Percentiles rank a stretch among this genome's conserved stretches.
These are phyloP conservation scores for Yamadazyma mexicana DNA, from an alignment of 1,139 yeast species.

Conservation along the genomic window DNA sequence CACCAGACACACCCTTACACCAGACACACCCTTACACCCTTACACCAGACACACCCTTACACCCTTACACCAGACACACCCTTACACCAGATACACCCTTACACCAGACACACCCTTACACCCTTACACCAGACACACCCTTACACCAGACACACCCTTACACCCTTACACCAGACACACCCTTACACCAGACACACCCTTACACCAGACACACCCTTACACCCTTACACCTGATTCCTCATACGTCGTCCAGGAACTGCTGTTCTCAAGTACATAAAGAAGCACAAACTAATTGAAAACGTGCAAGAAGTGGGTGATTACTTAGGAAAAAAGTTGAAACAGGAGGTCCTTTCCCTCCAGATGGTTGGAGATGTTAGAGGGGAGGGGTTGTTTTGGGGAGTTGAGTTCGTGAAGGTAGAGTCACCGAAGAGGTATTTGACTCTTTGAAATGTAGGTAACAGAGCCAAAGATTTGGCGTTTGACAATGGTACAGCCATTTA, in stretches of 20 bases:
- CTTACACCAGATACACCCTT: too few species aligned
- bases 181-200: too few species aligned
- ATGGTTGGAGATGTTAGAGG: conserved; percentile 60
- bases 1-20: too few species aligned
- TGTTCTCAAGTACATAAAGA: conserved; percentile 50
- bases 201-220: too few species aligned
- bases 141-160: too few species aligned
- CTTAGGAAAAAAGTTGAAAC: conserved; percentile 38
- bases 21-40: too few species aligned
- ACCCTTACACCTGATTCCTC: too few species aligned
- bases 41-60: too few species aligned
- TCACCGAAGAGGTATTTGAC: conserved; percentile 47
- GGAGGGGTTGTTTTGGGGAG: conserved; percentile 56
- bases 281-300: conserved; percentile 44
- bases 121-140: too few species aligned
- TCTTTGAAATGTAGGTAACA: conserved; percentile 30
- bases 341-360: conserved; percentile 22
- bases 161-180: too few species aligned
- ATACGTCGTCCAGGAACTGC: conserved; percentile 57
- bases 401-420: conserved; percentile 52
- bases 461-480: conserved; percentile 33
- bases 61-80: too few species aligned
- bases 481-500: conserved; percentile 29
- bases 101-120: too few species aligned
- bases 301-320: conserved; percentile 46